A percentile compares a stretch with the other conserved stretches of the same genome.
Evolutionary conservation across 1,284 basidiomycete genomes (phyloP).

Genomic region (Austroboletus rostrupii): DNA sequence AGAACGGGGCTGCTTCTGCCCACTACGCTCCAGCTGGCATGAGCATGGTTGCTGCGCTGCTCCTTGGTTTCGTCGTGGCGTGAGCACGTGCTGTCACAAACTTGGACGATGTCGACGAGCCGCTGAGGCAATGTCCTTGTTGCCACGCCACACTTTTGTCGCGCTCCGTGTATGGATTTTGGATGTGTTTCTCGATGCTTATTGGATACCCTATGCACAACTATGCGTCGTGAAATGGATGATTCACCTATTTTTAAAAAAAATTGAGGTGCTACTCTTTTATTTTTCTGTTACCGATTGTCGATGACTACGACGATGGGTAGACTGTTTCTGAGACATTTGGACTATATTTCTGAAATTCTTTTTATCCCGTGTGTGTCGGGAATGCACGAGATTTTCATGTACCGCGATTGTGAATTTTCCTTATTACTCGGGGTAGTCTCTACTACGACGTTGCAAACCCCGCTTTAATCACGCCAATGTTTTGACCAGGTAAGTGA

Average conservation of each 20-base stretch:
- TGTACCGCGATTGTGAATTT: too few relatives aligned
- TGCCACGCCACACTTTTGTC: not conserved
- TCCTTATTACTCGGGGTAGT: too few relatives aligned
- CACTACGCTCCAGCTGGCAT: constrained; percentile 30
- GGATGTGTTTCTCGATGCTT: constrained; percentile 1
- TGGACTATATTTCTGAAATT: too few relatives aligned
- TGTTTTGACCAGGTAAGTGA: too few relatives aligned
- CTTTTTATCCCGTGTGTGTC: too few relatives aligned
- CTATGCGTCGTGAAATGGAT: constrained; percentile 1
- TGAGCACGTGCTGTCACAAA: constrained; percentile 9
- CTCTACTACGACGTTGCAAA: too few relatives aligned
- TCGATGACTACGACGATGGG: too few relatives aligned
- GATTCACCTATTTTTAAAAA: not conserved
- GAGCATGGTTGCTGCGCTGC: constrained; percentile 28
- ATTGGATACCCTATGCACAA: constrained; percentile 19
- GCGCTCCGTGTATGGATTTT: not conserved
- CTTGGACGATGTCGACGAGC: not conserved
- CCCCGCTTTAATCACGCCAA: too few relatives aligned
- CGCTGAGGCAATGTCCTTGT: not conserved
- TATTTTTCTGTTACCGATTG: not conserved
- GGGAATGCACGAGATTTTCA: too few relatives aligned
- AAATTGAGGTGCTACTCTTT: not conserved
- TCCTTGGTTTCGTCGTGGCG: constrained; percentile 33
- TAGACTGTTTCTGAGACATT: too few relatives aligned
- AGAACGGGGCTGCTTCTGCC: constrained; percentile 24